Conservation (phyloP, 768 basidiomycete genomes). For the Nidula microcarpa region DNA sequence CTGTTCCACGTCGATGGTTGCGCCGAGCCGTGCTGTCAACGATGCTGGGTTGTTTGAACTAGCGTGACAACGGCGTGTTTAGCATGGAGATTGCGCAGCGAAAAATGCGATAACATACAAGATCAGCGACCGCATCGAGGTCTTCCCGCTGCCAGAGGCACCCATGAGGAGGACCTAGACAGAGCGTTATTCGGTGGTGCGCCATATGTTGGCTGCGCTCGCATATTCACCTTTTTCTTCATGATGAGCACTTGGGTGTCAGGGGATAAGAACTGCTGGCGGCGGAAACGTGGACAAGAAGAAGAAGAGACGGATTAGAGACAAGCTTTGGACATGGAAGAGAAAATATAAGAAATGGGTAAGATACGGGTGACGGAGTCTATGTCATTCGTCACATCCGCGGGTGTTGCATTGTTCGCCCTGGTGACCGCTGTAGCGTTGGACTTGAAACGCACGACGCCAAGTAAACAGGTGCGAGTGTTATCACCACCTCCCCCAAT, state of each 20-base stretch:
- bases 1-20: constrained; percentile 97
- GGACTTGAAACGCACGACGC: no score
- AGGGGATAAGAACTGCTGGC: constrained; percentile 4
- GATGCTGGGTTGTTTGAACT: constrained; percentile 95
- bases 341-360: not conserved
- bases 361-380: not conserved
- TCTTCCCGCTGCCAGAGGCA: constrained; percentile 90
- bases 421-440: no score
- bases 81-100: constrained; percentile 1
- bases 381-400: not conserved
- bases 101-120: constrained; percentile 62
- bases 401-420: no score
- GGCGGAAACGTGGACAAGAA: constrained; percentile 8
- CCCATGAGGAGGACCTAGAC: constrained; percentile 96
- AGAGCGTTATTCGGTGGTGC: constrained; percentile 13
- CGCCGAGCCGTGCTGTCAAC: constrained; percentile 86
- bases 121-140: constrained; percentile 98
- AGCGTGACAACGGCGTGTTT: constrained; percentile 9
- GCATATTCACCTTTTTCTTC: constrained; percentile 58
- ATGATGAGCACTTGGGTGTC: constrained; percentile 24
- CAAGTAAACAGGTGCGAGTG: no score
- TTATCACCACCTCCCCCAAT: not conserved
- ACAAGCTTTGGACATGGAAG: constrained; percentile 4
- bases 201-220: constrained; percentile 8
- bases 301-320: constrained; percentile 12